These are phyloP conservation scores for Solanum acaule DNA, from an alignment of 257 asterid genomes.

Conservation along the genomic window DNA sequence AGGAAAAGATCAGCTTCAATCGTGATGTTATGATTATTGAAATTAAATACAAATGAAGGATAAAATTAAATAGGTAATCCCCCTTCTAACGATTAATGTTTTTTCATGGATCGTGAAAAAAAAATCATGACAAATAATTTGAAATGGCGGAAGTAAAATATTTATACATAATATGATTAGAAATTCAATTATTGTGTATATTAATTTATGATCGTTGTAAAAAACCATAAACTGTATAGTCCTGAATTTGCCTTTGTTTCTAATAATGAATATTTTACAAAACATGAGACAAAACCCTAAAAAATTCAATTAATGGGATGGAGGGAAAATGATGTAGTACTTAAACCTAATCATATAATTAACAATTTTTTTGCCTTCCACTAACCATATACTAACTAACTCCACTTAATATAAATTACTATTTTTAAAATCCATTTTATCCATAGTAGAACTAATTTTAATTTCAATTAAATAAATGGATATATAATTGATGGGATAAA, in stretches of 20 bases:
- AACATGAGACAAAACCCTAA: neutral
- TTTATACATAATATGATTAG: no score
- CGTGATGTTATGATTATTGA: neutral
- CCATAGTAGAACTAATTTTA: neutral
- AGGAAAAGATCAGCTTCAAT: neutral
- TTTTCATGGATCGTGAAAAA: neutral
- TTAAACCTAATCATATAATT: slow-evolving; percentile 1
- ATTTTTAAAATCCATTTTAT: neutral
- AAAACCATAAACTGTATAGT: neutral
- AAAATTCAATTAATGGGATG: neutral
- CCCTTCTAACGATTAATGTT: neutral
- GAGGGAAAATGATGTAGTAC: neutral
- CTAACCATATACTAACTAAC: neutral
- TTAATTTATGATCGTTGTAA: neutral
- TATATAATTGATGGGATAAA: neutral
- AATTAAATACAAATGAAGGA: neutral
- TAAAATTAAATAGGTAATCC: neutral
- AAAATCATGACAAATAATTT: neutral
- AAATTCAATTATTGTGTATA: neutral
- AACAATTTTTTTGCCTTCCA: neutral
- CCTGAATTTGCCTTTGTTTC: neutral
- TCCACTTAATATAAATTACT: neutral
- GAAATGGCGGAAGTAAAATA: neutral
- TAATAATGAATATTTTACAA: neutral
- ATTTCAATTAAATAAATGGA: neutral